Evolutionary conservation across 2,329 filamentous ascomycete species (phyloP).

Genomic region (Pochonia chlamydosporia): DNA sequence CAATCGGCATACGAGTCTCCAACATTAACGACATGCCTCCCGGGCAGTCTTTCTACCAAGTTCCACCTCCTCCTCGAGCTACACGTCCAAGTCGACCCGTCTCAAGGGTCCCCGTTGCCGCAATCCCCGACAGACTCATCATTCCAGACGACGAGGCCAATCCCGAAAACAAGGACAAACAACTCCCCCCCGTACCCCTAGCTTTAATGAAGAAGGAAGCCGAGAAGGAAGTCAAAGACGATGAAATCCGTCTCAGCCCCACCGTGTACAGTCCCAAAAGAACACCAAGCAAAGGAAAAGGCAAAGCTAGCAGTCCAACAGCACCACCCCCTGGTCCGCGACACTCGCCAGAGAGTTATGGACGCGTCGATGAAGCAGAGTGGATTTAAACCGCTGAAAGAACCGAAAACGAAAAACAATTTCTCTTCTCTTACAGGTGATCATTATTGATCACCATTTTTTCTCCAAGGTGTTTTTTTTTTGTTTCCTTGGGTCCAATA

Average conservation of each 20-base stretch:
- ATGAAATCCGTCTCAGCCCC: conserved; percentile 40
- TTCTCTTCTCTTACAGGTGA: background rate
- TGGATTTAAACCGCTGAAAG: conserved; percentile 13
- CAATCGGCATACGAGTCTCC: conserved; percentile 65
- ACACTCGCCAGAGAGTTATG: background rate
- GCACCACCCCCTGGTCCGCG: background rate
- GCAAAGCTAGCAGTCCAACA: background rate
- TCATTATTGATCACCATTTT: too few species aligned
- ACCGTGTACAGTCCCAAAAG: conserved; percentile 43
- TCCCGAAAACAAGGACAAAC: background rate
- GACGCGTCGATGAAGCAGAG: conserved; percentile 7
- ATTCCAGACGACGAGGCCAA: background rate
- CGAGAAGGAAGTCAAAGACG: conserved; percentile 9
- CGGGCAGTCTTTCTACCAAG: conserved; percentile 13
- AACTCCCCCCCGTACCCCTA: conserved; percentile 30
- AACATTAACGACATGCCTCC: conserved; percentile 45
- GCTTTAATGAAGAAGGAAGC: background rate
- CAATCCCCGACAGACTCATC: background rate
- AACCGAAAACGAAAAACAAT: conserved; percentile 6
- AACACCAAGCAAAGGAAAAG: background rate
- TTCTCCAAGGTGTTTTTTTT: too few species aligned
- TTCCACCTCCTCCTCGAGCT: background rate
- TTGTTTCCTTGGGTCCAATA: too few species aligned
- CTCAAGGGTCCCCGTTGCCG: background rate
- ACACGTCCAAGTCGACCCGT: background rate